A percentile compares a stretch with the other conserved stretches of the same genome.
Evolutionary conservation across 2,329 filamentous ascomycete genomes (phyloP).

Genomic region (Ceratocystis cubensis): DNA sequence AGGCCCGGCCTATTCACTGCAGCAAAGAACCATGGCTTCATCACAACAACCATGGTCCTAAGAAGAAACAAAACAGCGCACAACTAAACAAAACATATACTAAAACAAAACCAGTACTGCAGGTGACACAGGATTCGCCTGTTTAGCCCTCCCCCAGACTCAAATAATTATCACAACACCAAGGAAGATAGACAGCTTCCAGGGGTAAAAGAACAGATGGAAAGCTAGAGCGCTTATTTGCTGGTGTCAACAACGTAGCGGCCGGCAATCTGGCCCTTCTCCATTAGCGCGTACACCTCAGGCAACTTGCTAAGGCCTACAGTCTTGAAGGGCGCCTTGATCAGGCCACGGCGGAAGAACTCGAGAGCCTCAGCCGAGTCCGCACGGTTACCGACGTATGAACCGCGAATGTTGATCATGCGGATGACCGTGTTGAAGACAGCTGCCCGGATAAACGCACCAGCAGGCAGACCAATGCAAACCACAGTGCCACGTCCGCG

Average conservation of each 20-base stretch:
- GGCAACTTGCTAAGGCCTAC: conserved; percentile 69
- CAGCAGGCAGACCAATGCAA: conserved; percentile 76
- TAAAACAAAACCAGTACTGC: conserved; percentile 6
- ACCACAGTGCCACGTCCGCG: conserved; percentile 71
- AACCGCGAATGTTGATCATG: conserved; percentile 88
- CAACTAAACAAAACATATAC: background rate
- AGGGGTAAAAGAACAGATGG: background rate
- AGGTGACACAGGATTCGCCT: conserved; percentile 5
- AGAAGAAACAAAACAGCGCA: conserved; percentile 4
- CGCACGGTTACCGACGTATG: conserved; percentile 84
- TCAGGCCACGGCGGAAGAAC: conserved; percentile 71
- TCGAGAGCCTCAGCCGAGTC: conserved; percentile 83
- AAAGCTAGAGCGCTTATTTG: conserved; percentile 33
- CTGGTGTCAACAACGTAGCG: conserved; percentile 68
- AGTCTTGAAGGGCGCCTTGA: conserved; percentile 78
- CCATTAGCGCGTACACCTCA: conserved; percentile 66
- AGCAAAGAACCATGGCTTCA: conserved; percentile 4
- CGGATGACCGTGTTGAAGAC: conserved; percentile 80
- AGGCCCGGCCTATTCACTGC: background rate
- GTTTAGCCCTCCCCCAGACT: background rate
- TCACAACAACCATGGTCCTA: background rate
- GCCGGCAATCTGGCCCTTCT: conserved; percentile 58
- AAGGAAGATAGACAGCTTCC: background rate
- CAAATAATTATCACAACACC: conserved; percentile 4
- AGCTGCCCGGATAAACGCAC: conserved; percentile 66